Base-by-base conservation (phyloP, 257 asterid species). In the Eucommia ulmoides region DNA sequence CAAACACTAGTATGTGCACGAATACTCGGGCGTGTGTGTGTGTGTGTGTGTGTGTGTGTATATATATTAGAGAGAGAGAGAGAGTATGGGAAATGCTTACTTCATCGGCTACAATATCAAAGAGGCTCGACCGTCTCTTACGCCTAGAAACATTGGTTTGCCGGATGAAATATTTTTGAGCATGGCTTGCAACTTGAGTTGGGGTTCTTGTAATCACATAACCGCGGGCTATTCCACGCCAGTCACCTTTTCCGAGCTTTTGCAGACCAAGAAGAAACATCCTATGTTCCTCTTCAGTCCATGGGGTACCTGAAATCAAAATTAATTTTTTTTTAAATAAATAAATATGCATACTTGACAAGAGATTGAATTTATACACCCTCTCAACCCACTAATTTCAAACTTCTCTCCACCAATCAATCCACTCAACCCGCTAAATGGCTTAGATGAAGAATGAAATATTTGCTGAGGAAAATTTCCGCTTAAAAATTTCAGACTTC, bases 171-270 rank as follows among this genome's bases (percentile, higher is more conserved):
- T 86, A 86, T 53, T 91, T 91, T 49, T 91, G 99, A 50, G 99
- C 99, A 42, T 91, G 99, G 72, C 99, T 91, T 41, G 99, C 99
- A 18, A 91, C 99, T 74, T 91, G 99, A 44, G 99, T 91, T 41
- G 99, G 97, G 0, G 97, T 91, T 69, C 97, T 77, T 19, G 99
- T 57, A 53, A 86, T 69, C 15, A 91, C 99, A 55, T 75, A 91
- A 68, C 77, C 83, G 12, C 99, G 84, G 22, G 99, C 91, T 70
- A 91, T 91, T 58, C 99, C 99, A 50, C 99, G 95, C 99, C 99
- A 91, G 55, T 91, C 99, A 23, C 99, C 99, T 79, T 91, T 91
- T 41, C 99, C 99, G 9, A 91, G 94, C 82, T 91, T 91, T 63
- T 91, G 95, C 74, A 91, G 66, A 48, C 99, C 99, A 49, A 83